Conservation (phyloP, 768 basidiomycete genomes). For the Mrakia gelida region DNA sequence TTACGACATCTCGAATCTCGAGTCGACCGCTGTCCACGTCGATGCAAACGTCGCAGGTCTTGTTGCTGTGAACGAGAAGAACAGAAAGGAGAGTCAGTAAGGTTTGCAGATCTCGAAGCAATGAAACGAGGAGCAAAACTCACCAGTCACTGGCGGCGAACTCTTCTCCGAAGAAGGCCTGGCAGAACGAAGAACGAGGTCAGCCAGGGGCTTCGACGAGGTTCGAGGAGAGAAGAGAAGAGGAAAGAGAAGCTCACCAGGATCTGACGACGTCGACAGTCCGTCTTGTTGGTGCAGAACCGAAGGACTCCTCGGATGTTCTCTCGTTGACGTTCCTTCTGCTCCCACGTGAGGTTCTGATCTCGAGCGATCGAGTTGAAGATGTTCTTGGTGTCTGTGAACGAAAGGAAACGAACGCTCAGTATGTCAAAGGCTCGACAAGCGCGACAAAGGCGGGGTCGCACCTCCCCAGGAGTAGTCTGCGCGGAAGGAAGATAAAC, state of each 20-base stretch:
- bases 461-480: conserved; percentile 30
- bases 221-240: not conserved
- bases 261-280: conserved; percentile 83
- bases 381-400: conserved; percentile 54
- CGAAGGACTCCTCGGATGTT: conserved; percentile 66
- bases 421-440: not conserved
- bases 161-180: conserved; percentile 73
- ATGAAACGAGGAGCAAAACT: not conserved
- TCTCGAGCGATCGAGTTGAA: conserved; percentile 58
- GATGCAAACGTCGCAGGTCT: conserved; percentile 79
- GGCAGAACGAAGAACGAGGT: not conserved
- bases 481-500: not conserved
- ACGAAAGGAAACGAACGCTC: not conserved
- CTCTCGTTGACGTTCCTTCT: conserved; percentile 63
- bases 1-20: conserved; percentile 53
- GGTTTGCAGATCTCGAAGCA: not conserved
- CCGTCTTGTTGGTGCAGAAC: conserved; percentile 73
- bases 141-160: conserved; percentile 65
- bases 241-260: conserved; percentile 45
- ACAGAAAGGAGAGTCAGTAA: not conserved
- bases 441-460: not conserved
- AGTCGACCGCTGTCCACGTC: conserved; percentile 49
- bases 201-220: not conserved
- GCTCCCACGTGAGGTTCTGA: conserved; percentile 52
- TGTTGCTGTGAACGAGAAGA: conserved; percentile 37